Conservation (phyloP, 345 rosid species). For the Laguncularia racemosa region DNA sequence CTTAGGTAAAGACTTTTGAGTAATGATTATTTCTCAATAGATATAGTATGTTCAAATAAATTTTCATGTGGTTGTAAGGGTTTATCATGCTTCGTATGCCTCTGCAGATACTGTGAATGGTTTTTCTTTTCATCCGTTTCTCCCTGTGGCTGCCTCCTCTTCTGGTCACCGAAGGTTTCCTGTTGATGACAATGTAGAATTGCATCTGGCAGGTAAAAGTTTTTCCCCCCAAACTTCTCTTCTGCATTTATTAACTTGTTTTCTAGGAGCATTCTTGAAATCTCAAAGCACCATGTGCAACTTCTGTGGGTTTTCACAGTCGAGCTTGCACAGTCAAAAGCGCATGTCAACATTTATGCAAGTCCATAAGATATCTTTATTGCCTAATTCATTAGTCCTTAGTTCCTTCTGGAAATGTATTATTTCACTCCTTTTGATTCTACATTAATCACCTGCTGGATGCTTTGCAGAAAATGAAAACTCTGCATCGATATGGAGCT, state of each 20-base stretch:
- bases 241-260: too few species aligned
- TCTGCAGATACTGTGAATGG: slow-evolving; percentile 77
- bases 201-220: slow-evolving; percentile 16
- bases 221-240: neutral
- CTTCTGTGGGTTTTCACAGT: neutral
- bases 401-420: neutral
- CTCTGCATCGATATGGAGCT: slow-evolving; percentile 76
- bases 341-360: too few species aligned
- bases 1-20: slow-evolving; percentile 36
- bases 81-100: slow-evolving; percentile 1
- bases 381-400: too few species aligned
- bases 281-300: too few species aligned
- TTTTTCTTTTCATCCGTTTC: slow-evolving; percentile 80
- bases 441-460: neutral
- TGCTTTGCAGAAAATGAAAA: slow-evolving; percentile 46
- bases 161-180: slow-evolving; percentile 93
- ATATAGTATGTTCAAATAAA: too few species aligned
- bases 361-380: too few species aligned
- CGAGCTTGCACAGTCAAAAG: too few species aligned
- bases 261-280: too few species aligned
- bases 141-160: slow-evolving; percentile 90
- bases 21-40: neutral
- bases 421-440: neutral
- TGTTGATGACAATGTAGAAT: slow-evolving; percentile 32
- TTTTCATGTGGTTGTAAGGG: neutral